Evolutionary conservation across 441 rosid genomes (phyloP), one percentile per base, ranked within the genome.

Genomic region (Syzygium syzygioides): DNA sequence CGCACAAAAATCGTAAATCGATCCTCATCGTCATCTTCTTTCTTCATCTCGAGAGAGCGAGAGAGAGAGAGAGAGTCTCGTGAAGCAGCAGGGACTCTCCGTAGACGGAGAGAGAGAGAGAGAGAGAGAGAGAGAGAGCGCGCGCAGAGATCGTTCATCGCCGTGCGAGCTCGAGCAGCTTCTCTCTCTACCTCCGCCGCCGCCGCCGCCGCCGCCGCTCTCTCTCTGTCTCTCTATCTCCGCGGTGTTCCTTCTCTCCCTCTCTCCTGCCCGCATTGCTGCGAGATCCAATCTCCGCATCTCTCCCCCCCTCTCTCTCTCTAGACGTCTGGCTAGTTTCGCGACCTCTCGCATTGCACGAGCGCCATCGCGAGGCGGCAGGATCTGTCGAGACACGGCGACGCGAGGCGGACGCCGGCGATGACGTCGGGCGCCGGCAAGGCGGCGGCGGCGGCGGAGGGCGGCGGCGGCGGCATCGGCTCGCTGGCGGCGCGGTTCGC

Each of bases 401-500:
- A 11, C 4, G 62, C 62, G 62, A 7, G 52, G 52, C 23, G 76
- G 76, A n/a, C 11, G 76, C 41, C 19, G 76, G 52, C 3, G 50
- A 17, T 28, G 52, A 76, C 41, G 83, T 23, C 52, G 50, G 23
- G 83, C 8, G 50, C n/a, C 6, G 60, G 25, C 19, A 19, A 52
- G 45, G 57, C 9, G 10, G 48, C 23, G 91, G 28, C 7, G 55
- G 55, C 9, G 95, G 85, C 32, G 83, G 89, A 53, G n/a, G n/a
- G n/a, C 45, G 95, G 80, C 26, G 83, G 89, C 55, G 93, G 89
- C 59, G 93, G 89, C 92, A 86, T 94, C 60, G 98, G 95, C 55
- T 90, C 93, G 34, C 86, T 91, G 4, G 71, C 93, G 53, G 85
- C 41, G 71, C 91, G 94, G 68, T 87, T 93, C 88, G 89, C 87